Evolutionary conservation across 129 eudicot species (phyloP).

Genomic region (Lonicera japonica): DNA sequence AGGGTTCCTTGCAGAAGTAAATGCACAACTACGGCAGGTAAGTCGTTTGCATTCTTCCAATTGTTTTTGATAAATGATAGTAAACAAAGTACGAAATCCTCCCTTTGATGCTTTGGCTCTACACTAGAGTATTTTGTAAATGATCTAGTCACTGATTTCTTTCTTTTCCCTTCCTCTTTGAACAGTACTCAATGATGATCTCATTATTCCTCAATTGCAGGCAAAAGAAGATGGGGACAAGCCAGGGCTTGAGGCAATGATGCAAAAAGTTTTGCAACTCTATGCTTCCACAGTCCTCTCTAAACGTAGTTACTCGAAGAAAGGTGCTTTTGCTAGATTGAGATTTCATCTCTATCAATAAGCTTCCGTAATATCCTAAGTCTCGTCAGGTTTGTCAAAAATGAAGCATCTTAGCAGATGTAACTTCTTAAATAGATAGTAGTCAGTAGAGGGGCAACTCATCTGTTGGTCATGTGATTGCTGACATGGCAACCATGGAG

Average conservation of each 20-base stretch:
- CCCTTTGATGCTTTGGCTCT: background rate
- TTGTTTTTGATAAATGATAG: background rate
- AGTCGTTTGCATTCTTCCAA: background rate
- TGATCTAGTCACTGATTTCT: slow-evolving; percentile 8
- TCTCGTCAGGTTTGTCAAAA: background rate
- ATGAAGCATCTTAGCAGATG: background rate
- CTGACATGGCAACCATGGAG: too few relatives aligned
- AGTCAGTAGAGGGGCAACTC: too few relatives aligned
- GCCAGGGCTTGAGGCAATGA: slow-evolving; percentile 97
- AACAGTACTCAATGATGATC: too few relatives aligned
- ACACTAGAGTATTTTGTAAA: background rate
- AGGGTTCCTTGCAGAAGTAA: slow-evolving; percentile 91
- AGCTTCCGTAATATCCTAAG: background rate
- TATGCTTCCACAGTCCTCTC: slow-evolving; percentile 88
- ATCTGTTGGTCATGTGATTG: too few relatives aligned
- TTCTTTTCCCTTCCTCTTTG: too few relatives aligned
- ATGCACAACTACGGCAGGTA: slow-evolving; percentile 91
- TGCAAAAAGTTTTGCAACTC: slow-evolving; percentile 91
- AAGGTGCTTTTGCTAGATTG: slow-evolving; percentile 42
- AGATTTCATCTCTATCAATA: background rate
- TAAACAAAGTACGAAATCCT: background rate
- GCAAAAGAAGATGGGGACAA: slow-evolving; percentile 94
- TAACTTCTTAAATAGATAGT: too few relatives aligned
- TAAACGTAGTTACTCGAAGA: slow-evolving; percentile 89
- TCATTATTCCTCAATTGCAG: slow-evolving; percentile 33